Base-by-base conservation (phyloP, 495 filamentous ascomycete genomes). In the Neurospora sp. region DNA sequence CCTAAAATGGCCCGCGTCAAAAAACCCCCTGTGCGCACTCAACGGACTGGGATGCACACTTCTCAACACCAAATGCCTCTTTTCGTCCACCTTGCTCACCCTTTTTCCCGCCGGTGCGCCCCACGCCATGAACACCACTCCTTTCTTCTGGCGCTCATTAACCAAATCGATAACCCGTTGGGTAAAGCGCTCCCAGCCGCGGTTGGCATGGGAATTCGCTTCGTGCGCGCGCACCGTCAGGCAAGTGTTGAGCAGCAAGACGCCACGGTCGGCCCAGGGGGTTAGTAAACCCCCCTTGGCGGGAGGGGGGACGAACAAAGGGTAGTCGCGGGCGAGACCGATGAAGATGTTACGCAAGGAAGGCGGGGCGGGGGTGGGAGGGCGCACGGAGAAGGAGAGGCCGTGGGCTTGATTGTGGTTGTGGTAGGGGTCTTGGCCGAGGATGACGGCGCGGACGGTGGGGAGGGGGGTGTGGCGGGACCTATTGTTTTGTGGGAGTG, bases 351-450 rank as follows among this genome's bases (percentile, higher is more conserved):
- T 99, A 71, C 87, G 86, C 14, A 99, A 87, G 3, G 92, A 95
- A 0, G 93, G 94, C 0, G 96, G 96, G 1, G 94, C 94, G 6
- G 87, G 88, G 0, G 93, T 97, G 0, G 96, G 96, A 0, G 96
- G 89, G 0, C 91, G 93, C 70, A 98, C 94, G 20, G 93, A 97
- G 88, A 99, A 99, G 80, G 90, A 92, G 65, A 99, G 89, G 35
- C 96, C 96, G 82, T 97, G 95, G 41, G 96, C 96, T 87, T 99
- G 96, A 83, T 97, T 96, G 82, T 86, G 76, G 80, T 96, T 96
- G 84, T 98, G 96, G 81, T 99, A 99, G 6, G 96, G 96, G 80
- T 99, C 96, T 83, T 99, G 96, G 73, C 96, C 96, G 59, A 98
- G 77, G 80, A 99, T 92, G 8, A 99, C 93, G 68, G 89, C 90